phyloP scores from a whole-genome alignment of 163 green algal species.

The Scenedesmus sp. region DNA sequence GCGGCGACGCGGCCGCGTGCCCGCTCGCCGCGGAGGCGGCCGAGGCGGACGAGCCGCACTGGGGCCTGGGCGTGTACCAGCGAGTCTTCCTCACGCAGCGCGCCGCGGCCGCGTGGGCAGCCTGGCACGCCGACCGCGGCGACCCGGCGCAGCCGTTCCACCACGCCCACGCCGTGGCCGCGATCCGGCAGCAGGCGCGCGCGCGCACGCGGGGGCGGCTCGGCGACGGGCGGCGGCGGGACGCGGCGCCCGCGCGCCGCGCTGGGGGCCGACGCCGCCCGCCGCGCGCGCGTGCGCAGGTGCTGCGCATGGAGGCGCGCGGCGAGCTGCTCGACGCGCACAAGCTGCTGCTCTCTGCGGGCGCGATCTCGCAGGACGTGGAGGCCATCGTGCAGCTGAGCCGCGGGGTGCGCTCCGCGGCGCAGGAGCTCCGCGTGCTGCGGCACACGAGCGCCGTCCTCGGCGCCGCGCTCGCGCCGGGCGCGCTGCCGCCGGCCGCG shows the following conservation, averaged over 20 bases:
- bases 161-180: conserved; percentile 34
- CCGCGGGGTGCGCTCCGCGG: conserved; percentile 38
- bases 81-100: conserved; percentile 53
- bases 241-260: no score
- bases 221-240: no score
- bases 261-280: neutral
- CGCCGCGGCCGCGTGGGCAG: conserved; percentile 15
- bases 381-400: conserved; percentile 29
- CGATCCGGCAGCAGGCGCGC: conserved; percentile 43
- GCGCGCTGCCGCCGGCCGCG: conserved; percentile 8
- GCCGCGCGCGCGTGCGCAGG: neutral
- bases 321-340: conserved; percentile 36
- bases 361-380: conserved; percentile 39
- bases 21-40: conserved; percentile 1
- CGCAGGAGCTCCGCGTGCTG: conserved; percentile 51
- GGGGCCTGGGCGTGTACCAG: conserved; percentile 46
- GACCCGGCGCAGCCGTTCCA: conserved; percentile 60
- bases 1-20: neutral
- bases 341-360: conserved; percentile 45
- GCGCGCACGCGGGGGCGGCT: neutral
- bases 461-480: conserved; percentile 34
- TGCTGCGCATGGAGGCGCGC: neutral
- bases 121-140: conserved; percentile 51
- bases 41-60: conserved; percentile 37
- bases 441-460: conserved; percentile 48